A percentile compares a stretch with the other conserved stretches of the same genome.
Evolutionary conservation across 164 flowering plant genomes (phyloP).

Genomic region (Stephania cephalantha): DNA sequence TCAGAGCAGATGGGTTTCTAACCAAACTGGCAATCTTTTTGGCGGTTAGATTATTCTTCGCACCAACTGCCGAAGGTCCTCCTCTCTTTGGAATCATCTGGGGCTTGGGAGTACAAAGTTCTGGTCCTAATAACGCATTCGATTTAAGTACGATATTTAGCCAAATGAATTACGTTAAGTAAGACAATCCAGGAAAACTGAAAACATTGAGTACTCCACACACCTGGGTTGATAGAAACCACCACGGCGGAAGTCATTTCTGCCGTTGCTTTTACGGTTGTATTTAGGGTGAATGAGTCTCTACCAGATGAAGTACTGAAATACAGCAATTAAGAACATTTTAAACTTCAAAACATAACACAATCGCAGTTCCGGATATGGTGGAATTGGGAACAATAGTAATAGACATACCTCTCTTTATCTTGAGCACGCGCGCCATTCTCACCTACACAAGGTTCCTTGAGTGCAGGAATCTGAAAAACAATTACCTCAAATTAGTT

Average conservation of each 20-base stretch:
- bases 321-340: conserved; percentile 1
- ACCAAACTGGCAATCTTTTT: conserved; percentile 46
- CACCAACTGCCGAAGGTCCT: conserved; percentile 7
- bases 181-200: background rate
- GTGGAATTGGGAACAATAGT: background rate
- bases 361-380: background rate
- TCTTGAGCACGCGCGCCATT: conserved; percentile 8
- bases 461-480: conserved; percentile 20
- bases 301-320: conserved; percentile 9
- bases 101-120: conserved; percentile 60
- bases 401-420: conserved; percentile 28
- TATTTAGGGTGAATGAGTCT: background rate
- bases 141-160: background rate
- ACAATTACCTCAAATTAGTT: background rate
- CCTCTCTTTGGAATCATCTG: conserved; percentile 21
- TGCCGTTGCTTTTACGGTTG: conserved; percentile 5
- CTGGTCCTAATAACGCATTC: conserved; percentile 17
- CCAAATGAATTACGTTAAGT: no score
- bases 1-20: conserved; percentile 53
- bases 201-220: background rate
- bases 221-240: conserved; percentile 12
- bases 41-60: conserved; percentile 46
- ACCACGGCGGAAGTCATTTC: conserved; percentile 7
- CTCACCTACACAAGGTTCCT: conserved; percentile 2
- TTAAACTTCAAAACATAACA: background rate